phyloP scores from a whole-genome alignment of 495 filamentous ascomycete species.

The Trichocladium uniseriatum region DNA sequence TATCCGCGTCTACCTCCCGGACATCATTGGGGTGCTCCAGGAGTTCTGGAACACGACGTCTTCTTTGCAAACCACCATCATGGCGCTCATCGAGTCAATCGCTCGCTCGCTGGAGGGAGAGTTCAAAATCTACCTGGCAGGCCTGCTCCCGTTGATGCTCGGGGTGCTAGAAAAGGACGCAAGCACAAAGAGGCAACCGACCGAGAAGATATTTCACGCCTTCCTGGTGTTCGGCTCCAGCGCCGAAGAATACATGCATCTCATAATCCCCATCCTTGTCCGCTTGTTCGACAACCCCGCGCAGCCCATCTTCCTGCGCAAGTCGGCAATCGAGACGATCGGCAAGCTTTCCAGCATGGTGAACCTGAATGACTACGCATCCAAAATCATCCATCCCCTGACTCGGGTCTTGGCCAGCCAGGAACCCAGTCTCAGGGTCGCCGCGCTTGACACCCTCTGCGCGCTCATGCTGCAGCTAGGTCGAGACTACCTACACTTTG shows the following conservation, averaged over 20 bases:
- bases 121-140: constrained; percentile 89
- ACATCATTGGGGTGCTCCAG: constrained; percentile 72
- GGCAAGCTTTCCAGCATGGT: constrained; percentile 92
- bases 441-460: constrained; percentile 91
- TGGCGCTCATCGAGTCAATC: constrained; percentile 85
- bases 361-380: constrained; percentile 93
- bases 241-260: constrained; percentile 96
- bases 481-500: constrained; percentile 87
- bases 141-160: constrained; percentile 84
- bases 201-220: constrained; percentile 84
- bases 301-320: constrained; percentile 67
- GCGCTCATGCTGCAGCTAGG: constrained; percentile 93
- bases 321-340: constrained; percentile 86
- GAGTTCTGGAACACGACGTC: constrained; percentile 75
- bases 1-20: constrained; percentile 76
- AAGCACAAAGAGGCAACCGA: constrained; percentile 62
- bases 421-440: constrained; percentile 64
- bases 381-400: constrained; percentile 86
- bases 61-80: constrained; percentile 77
- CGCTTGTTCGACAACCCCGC: constrained; percentile 77
- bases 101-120: constrained; percentile 90
- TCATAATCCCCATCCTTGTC: constrained; percentile 95
- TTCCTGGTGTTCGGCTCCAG: constrained; percentile 95
- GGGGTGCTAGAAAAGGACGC: constrained; percentile 79
- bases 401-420: constrained; percentile 63